Percentiles rank a stretch among this genome's conserved stretches.
phyloP scores from a whole-genome alignment of 2,329 filamentous ascomycete genomes.

The Microsporum audouinii region DNA sequence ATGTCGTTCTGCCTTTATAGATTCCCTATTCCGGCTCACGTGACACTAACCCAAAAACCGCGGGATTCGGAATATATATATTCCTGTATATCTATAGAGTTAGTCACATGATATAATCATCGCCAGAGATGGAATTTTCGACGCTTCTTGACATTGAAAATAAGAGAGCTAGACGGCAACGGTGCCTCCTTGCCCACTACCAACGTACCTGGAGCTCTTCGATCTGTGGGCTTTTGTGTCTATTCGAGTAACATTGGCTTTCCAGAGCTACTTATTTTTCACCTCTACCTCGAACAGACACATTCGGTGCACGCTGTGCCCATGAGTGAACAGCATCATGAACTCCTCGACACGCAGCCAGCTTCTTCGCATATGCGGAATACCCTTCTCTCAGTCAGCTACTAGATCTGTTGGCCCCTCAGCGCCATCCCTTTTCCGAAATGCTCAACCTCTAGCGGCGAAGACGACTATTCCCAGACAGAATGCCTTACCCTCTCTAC shows the following conservation, averaged over 20 bases:
- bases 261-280: not conserved
- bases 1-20: too few relatives aligned
- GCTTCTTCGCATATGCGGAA: not conserved
- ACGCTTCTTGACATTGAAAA: not conserved
- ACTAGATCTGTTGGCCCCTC: not conserved
- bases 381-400: not conserved
- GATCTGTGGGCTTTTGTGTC: not conserved
- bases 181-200: not conserved
- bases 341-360: conserved; percentile 1
- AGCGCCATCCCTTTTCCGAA: not conserved
- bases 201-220: not conserved
- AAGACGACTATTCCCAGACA: not conserved
- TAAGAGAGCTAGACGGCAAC: not conserved
- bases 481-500: not conserved
- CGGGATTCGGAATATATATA: not conserved
- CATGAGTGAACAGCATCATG: not conserved
- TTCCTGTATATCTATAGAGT: not conserved
- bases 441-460: not conserved
- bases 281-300: not conserved
- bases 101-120: not conserved
- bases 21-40: too few relatives aligned
- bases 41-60: not conserved
- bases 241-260: not conserved
- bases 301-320: not conserved
- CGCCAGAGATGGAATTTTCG: not conserved